Base-by-base conservation (phyloP, 768 basidiomycete species). In the Kwoniella mangroviensis region DNA sequence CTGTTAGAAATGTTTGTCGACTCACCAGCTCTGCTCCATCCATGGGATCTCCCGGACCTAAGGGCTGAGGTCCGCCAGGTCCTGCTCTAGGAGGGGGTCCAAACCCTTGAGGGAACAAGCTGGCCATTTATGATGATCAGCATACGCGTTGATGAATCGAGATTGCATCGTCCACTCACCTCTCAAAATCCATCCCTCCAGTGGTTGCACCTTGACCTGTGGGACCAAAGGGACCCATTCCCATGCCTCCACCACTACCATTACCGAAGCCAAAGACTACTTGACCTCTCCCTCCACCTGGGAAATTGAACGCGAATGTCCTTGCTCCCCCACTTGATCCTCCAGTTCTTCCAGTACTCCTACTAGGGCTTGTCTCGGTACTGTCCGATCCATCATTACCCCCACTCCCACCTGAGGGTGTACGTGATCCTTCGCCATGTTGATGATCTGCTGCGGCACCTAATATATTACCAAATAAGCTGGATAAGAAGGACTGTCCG, bases 251-350 rank as follows among this genome's bases (percentile, higher is more conserved):
- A 2, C 55, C 49, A 17, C 57, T 55, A 11, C 73, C 65, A 24
- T 68, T 65, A 13, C 73, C 52, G 15, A 61, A 67, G 3, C 80
- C 78, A 67, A 79, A 73, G 19, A 72, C 62, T 4, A 79, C 72
- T 53, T 69, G 67, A 11, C 78, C 80, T 40, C 68, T 61, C 43
- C 76, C 80, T 3, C 77, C 76, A 2, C 77, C 79, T 1, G 77
- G 77, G 54, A 79, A 74, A 17, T 77, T 75, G 67, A 78, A 77
- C 5, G 67, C 65, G 21, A 75, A 77, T 19, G 74, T 73, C 21
- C 78, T 69, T 15, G 62, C 34, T 40, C 72, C 63, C 19, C 66
- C 67, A 42, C 40, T 19, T 17, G 22, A 22, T 0, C 58, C 41
- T 17, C 58, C 58, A 21, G 40, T 19, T 22, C 12, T 22, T 34